Evolutionary conservation across 148 eudicot species (phyloP).

Genomic region (Tetragonia tetragonoides): DNA sequence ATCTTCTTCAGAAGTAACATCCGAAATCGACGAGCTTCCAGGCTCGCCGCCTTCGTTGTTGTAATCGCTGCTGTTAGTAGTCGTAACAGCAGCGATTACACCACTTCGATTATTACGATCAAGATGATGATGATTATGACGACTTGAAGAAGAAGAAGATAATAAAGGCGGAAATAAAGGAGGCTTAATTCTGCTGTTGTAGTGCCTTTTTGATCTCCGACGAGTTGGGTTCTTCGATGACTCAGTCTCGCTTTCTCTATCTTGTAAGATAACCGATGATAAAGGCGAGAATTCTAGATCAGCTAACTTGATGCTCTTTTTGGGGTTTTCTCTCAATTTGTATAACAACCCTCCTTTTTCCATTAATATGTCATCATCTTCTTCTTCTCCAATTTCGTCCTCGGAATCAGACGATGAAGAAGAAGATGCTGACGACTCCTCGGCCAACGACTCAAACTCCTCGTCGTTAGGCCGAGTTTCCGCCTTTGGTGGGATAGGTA

Average conservation of each 20-base stretch:
- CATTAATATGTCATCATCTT: background rate
- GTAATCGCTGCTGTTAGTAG: background rate
- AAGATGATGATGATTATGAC: no score
- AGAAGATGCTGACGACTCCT: constrained; percentile 7
- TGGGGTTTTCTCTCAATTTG: constrained; percentile 31
- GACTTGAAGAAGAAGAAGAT: no score
- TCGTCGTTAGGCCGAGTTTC: constrained; percentile 2
- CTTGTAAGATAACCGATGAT: constrained; percentile 16
- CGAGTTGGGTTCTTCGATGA: constrained; percentile 44
- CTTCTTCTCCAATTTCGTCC: background rate
- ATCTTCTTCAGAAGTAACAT: constrained; percentile 61
- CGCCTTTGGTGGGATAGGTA: background rate
- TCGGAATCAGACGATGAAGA: constrained; percentile 19
- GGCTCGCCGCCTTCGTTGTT: constrained; percentile 20
- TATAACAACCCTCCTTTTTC: background rate
- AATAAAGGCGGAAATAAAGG: no score
- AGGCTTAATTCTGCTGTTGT: background rate
- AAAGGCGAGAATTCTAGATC: constrained; percentile 25
- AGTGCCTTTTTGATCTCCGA: constrained; percentile 45
- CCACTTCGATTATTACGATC: no score
- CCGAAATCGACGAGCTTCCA: constrained; percentile 58
- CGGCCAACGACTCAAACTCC: constrained; percentile 9
- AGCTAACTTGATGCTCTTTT: constrained; percentile 29
- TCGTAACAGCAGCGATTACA: no score
- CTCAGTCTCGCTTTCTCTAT: constrained; percentile 58